Evolutionary conservation across 106 monocot genomes (phyloP).

Genomic region (Apostasia shenzhenica): DNA sequence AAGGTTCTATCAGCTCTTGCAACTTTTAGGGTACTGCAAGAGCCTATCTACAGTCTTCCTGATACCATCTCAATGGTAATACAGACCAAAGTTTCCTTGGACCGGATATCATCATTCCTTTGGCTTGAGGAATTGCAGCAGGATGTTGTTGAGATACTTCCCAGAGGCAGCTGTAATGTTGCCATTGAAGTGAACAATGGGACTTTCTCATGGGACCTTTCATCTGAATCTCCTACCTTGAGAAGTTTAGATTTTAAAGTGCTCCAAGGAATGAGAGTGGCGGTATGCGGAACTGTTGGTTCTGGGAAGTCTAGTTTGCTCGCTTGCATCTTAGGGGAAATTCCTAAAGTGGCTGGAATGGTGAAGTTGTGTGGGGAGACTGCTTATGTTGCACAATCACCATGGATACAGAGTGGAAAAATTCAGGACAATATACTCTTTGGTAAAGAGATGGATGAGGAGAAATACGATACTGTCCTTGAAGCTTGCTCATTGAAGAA

Average conservation of each 20-base stretch:
- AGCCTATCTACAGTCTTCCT: slow-evolving; percentile 76
- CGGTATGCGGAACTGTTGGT: slow-evolving; percentile 87
- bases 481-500: slow-evolving; percentile 80
- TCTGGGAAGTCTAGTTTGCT: slow-evolving; percentile 86
- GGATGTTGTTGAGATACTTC: slow-evolving; percentile 48
- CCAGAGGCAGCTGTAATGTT: slow-evolving; percentile 33
- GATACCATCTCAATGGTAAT: slow-evolving; percentile 62
- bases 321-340: slow-evolving; percentile 76
- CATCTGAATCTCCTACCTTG: slow-evolving; percentile 45
- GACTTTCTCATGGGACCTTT: slow-evolving; percentile 69
- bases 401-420: slow-evolving; percentile 98
- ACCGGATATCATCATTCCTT: slow-evolving; percentile 73
- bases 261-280: slow-evolving; percentile 60
- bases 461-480: slow-evolving; percentile 59
- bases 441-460: slow-evolving; percentile 66
- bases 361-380: slow-evolving; percentile 53
- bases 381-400: slow-evolving; percentile 85
- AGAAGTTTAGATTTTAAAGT: slow-evolving; percentile 60
- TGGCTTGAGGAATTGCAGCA: slow-evolving; percentile 53
- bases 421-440: slow-evolving; percentile 89
- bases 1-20: slow-evolving; percentile 87
- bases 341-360: slow-evolving; percentile 61
- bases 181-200: slow-evolving; percentile 59
- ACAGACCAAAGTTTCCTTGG: slow-evolving; percentile 81
- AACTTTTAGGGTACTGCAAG: slow-evolving; percentile 79